Evolutionary conservation across 106 monocot genomes (phyloP), one percentile per base, ranked within the genome.

Genomic region (Ottelia alismoides): DNA sequence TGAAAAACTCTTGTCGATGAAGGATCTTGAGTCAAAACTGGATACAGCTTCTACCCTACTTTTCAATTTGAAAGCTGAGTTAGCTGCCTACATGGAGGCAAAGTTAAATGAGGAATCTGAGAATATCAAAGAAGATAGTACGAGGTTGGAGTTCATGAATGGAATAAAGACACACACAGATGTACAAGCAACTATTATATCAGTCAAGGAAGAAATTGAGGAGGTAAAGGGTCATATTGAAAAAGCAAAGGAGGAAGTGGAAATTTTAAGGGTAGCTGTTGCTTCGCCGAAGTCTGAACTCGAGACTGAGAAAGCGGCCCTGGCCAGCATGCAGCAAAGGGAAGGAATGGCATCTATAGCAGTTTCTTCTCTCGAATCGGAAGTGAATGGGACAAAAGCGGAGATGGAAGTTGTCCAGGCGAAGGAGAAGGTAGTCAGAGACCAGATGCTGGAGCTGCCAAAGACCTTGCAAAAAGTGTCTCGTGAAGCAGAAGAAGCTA

Each of bases 321-420:
- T 78, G 23, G 43, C 56, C 9, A 46, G 75, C 5, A 26, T 75
- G 57, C 72, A 48, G 32, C 60, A 69, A n/a, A 84, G 56, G 53
- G 65, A 75, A 59, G 74, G 28, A 18, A 63, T 66, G 46, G 62
- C 72, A 68, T 61, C 72, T 22, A 44, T 57, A 16, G 65, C 73
- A 22, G 73, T 78, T 30, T 76, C 75, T 18, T 72, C 81, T 52
- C 78, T 81, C 25, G 64, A 79, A 69, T 70, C 77, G 12, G 78
- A 81, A 22, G 45, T 76, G 63, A 52, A 52, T 29, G 72, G 56
- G 52, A 74, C 60, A 18, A 72, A 70, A 21, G 27, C 19, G 2
- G 85, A 70, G 63, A 48, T 73, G 46, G 58, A 72, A 23, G 26
- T 31, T 35, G 60, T 62, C 2, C 31, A 40, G n/a, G n/a, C 7